phyloP scores from a whole-genome alignment of 805 yeast species.

The Saccharomycopsis amapae region DNA sequence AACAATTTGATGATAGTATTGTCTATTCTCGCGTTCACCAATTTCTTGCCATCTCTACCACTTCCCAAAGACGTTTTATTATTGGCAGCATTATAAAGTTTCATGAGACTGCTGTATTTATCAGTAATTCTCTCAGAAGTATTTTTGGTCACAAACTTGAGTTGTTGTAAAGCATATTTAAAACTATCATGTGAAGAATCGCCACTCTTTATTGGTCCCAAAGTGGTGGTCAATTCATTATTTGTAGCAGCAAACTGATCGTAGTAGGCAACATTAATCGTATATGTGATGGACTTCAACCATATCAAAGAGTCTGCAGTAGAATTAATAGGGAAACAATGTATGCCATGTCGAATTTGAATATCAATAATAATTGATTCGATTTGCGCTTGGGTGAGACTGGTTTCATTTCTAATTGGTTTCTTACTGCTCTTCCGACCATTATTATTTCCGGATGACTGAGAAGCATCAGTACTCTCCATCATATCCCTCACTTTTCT shows the following conservation, averaged over 20 bases:
- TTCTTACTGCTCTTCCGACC: conserved; percentile 2
- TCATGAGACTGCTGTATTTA: conserved; percentile 11
- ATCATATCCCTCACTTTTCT: conserved; percentile 11
- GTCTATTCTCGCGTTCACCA: conserved; percentile 11
- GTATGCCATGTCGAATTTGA: conserved; percentile 7
- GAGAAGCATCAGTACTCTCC: not conserved
- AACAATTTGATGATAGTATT: conserved; percentile 10
- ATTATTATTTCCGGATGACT: not conserved
- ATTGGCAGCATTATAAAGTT: conserved; percentile 2
- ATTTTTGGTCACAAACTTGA: conserved; percentile 14
- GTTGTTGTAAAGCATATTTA: conserved; percentile 14
- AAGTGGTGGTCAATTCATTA: not conserved
- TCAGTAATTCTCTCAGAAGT: conserved; percentile 8
- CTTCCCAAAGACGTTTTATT: conserved; percentile 6
- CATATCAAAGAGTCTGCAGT: conserved; percentile 13
- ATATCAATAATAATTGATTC: conserved; percentile 11
- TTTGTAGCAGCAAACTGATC: not conserved
- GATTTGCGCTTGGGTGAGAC: conserved; percentile 6
- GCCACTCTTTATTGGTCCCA: conserved; percentile 15
- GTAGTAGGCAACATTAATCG: conserved; percentile 7
- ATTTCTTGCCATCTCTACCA: conserved; percentile 6
- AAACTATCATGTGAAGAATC: conserved; percentile 3
- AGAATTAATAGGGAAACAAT: conserved; percentile 11
- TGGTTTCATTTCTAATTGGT: not conserved
- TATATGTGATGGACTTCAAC: conserved; percentile 15